Percentiles rank a stretch among this genome's conserved stretches.
Conservation (phyloP, 768 basidiomycete species). For the Mycena galericulata region DNA sequence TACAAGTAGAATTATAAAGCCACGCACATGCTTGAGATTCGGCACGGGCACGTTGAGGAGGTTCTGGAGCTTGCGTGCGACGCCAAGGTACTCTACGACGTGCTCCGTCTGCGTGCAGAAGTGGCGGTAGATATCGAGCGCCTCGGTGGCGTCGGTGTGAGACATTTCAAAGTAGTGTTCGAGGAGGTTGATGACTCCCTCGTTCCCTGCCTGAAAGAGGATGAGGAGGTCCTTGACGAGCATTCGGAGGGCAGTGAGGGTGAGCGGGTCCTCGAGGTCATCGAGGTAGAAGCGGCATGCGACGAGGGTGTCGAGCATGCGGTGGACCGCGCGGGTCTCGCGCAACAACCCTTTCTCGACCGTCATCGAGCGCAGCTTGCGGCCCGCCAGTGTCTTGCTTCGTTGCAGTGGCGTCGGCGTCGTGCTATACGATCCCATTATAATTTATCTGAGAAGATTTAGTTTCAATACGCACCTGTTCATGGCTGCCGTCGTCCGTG, state of each 20-base stretch:
- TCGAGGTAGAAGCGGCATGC: constrained; percentile 97
- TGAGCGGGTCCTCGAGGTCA: constrained; percentile 92
- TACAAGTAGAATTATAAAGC: background rate
- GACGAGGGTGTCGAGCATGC: constrained; percentile 87
- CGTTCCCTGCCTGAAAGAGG: constrained; percentile 95
- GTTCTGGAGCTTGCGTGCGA: constrained; percentile 94
- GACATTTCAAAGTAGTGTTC: constrained; percentile 99
- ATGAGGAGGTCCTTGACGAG: constrained; percentile 96
- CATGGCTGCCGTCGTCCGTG: constrained; percentile 72
- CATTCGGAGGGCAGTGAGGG: constrained; percentile 89
- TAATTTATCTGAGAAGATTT: background rate
- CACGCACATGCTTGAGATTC: constrained; percentile 87
- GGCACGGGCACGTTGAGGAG: constrained; percentile 94
- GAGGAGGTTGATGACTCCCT: constrained; percentile 66
- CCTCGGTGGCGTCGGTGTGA: constrained; percentile 87
- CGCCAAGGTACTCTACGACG: constrained; percentile 92
- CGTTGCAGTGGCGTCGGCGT: constrained; percentile 45
- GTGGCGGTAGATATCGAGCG: constrained; percentile 88
- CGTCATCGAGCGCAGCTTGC: constrained; percentile 90
- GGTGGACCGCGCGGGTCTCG: constrained; percentile 92
- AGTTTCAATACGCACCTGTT: constrained; percentile 45
- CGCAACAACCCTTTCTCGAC: constrained; percentile 96
- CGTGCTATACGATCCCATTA: background rate
- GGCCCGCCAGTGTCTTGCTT: constrained; percentile 83
- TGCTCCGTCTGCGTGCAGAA: constrained; percentile 95